Percentiles rank a stretch among this genome's conserved stretches.
These are phyloP conservation scores for Nakazawaea wickerhamii DNA, from an alignment of 805 yeast species.

Conservation along the genomic window DNA sequence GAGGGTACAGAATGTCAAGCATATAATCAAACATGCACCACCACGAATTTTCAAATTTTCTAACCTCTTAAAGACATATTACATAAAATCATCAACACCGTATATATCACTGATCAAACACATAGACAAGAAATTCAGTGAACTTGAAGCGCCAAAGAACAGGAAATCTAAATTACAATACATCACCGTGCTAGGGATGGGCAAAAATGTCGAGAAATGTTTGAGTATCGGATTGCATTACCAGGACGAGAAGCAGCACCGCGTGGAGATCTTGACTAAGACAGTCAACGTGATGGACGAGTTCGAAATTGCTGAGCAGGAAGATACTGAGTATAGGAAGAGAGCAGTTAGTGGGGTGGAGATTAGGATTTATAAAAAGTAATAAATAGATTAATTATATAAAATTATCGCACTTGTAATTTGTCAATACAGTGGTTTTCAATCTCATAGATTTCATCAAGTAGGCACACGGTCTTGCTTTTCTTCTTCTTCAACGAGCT, in stretches of 20 bases:
- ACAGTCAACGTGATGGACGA: conserved; percentile 73
- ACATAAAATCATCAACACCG: conserved; percentile 64
- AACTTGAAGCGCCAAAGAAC: conserved; percentile 32
- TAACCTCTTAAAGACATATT: conserved; percentile 43
- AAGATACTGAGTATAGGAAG: conserved; percentile 31
- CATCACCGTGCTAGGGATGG: conserved; percentile 69
- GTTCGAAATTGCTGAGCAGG: conserved; percentile 29
- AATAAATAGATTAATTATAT: neutral
- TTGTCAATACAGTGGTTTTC: conserved; percentile 33
- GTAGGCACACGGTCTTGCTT: conserved; percentile 41
- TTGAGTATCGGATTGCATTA: conserved; percentile 59
- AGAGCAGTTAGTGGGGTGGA: conserved; percentile 46
- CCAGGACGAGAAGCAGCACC: conserved; percentile 41
- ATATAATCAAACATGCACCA: conserved; percentile 50
- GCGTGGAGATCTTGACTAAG: conserved; percentile 57
- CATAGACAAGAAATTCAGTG: conserved; percentile 45
- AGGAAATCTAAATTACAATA: conserved; percentile 26
- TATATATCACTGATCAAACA: conserved; percentile 68
- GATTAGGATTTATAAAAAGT: conserved; percentile 31
- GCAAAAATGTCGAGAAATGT: conserved; percentile 60
- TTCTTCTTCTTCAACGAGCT: conserved; percentile 30
- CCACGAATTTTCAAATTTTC: conserved; percentile 37
- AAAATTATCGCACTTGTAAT: conserved; percentile 11
- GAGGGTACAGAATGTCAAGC: conserved; percentile 13
- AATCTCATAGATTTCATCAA: conserved; percentile 44